Conservation (phyloP, 1,284 basidiomycete species). For the Irpex sp. region DNA sequence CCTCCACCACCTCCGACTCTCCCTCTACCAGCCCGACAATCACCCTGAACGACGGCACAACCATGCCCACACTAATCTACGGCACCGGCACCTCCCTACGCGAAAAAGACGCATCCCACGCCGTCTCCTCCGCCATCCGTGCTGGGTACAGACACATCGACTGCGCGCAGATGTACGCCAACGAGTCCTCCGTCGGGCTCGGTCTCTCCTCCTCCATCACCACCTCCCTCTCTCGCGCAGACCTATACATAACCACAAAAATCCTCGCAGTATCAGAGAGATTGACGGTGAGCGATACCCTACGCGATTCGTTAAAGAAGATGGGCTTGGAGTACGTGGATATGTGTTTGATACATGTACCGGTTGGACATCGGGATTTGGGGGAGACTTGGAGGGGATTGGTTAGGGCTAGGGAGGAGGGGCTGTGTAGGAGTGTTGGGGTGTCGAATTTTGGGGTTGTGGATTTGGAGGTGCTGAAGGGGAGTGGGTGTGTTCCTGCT, state of each 20-base stretch:
- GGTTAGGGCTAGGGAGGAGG: slow-evolving; percentile 59
- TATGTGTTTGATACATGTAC: slow-evolving; percentile 68
- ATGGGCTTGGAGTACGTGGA: slow-evolving; percentile 66
- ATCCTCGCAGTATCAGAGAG: slow-evolving; percentile 36
- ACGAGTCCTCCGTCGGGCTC: slow-evolving; percentile 50
- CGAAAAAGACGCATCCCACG: slow-evolving; percentile 41
- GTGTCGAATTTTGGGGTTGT: slow-evolving; percentile 74
- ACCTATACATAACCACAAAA: slow-evolving; percentile 65
- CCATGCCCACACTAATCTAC: slow-evolving; percentile 56
- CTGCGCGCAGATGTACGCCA: slow-evolving; percentile 62
- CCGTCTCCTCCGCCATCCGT: slow-evolving; percentile 51
- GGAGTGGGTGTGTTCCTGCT: slow-evolving; percentile 52
- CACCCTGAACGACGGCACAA: slow-evolving; percentile 50
- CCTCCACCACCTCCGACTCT: neutral
- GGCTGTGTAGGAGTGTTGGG: slow-evolving; percentile 71
- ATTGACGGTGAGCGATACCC: slow-evolving; percentile 40
- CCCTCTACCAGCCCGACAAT: slow-evolving; percentile 20
- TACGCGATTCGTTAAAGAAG: slow-evolving; percentile 48
- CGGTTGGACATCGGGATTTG: slow-evolving; percentile 33
- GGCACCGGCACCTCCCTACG: slow-evolving; percentile 61
- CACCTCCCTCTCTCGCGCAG: slow-evolving; percentile 34
- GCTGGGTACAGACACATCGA: slow-evolving; percentile 65
- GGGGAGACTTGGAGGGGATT: slow-evolving; percentile 62
- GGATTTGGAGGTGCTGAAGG: slow-evolving; percentile 59
- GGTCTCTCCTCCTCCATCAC: slow-evolving; percentile 37